These are phyloP conservation scores for Eimeria necatrix DNA, from an alignment of 169 alveolate genomes.

Conservation along the genomic window DNA sequence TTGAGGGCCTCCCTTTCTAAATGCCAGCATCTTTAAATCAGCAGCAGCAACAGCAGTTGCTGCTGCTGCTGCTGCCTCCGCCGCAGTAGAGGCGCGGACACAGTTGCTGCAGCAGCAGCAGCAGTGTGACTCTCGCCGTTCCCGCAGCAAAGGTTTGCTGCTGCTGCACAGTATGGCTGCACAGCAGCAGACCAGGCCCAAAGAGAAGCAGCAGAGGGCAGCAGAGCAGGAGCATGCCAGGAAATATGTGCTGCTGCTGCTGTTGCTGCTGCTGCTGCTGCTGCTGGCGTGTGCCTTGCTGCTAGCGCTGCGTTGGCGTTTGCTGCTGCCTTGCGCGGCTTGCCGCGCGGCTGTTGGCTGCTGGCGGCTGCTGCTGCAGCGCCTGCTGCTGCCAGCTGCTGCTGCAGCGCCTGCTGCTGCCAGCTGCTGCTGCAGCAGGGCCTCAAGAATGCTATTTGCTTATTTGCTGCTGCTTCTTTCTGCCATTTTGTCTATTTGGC, in stretches of 20 bases:
- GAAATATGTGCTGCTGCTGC: background rate
- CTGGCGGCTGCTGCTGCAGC: too few species aligned
- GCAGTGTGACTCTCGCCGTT: background rate
- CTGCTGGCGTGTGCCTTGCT: too few species aligned
- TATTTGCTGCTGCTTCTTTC: background rate
- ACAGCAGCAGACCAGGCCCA: background rate
- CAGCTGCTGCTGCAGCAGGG: too few species aligned
- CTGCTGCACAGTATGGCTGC: background rate
- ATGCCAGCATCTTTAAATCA: background rate
- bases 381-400: too few species aligned
- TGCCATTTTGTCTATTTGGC: background rate
- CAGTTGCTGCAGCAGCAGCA: background rate
- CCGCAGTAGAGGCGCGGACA: too few species aligned
- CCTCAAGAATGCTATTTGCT: background rate
- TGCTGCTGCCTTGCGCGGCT: too few species aligned
- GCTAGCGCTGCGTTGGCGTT: too few species aligned
- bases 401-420: too few species aligned
- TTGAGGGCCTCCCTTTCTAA: slow-evolving; percentile 33
- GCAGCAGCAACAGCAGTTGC: slow-evolving; percentile 21
- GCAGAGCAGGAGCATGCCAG: background rate
- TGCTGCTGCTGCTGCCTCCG: too few species aligned
- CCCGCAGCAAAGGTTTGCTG: background rate
- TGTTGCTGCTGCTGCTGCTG: background rate
- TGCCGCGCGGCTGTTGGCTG: too few species aligned
- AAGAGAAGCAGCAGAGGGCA: background rate